Evolutionary conservation across 2,329 filamentous ascomycete species (phyloP).

Genomic region (Aspergillus sp.): DNA sequence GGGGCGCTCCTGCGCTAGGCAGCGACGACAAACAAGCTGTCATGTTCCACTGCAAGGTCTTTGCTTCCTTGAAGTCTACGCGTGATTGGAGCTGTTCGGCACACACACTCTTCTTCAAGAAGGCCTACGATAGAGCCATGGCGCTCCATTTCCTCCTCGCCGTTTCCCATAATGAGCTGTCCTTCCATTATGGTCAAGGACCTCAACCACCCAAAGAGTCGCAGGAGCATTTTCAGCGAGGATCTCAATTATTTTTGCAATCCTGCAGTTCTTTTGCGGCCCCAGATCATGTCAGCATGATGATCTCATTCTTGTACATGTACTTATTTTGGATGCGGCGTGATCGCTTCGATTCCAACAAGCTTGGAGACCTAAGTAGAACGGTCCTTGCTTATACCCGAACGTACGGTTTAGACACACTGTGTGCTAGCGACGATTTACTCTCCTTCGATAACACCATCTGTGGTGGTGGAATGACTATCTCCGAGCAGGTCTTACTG

Average conservation of each 20-base stretch:
- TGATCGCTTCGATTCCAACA: constrained; percentile 2
- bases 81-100: constrained; percentile 4
- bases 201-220: constrained; percentile 6
- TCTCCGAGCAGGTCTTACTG: constrained; percentile 10
- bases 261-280: background rate
- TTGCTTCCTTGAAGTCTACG: constrained; percentile 12
- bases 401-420: constrained; percentile 1
- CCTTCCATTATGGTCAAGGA: constrained; percentile 6
- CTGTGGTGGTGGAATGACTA: background rate
- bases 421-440: constrained; percentile 9
- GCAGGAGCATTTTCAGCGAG: constrained; percentile 5
- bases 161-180: constrained; percentile 12
- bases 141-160: constrained; percentile 15
- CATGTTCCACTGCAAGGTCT: constrained; percentile 9
- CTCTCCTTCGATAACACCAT: background rate
- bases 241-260: constrained; percentile 5
- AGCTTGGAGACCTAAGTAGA: constrained; percentile 6
- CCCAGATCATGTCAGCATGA: constrained; percentile 10
- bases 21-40: constrained; percentile 11
- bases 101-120: constrained; percentile 7
- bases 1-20: background rate
- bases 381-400: background rate
- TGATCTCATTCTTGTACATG: constrained; percentile 15
- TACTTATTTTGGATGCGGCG: constrained; percentile 16
- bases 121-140: constrained; percentile 5